These are phyloP conservation scores for Calonectria pseudoreteaudii DNA, from an alignment of 2,329 filamentous ascomycete genomes.

Conservation along the genomic window DNA sequence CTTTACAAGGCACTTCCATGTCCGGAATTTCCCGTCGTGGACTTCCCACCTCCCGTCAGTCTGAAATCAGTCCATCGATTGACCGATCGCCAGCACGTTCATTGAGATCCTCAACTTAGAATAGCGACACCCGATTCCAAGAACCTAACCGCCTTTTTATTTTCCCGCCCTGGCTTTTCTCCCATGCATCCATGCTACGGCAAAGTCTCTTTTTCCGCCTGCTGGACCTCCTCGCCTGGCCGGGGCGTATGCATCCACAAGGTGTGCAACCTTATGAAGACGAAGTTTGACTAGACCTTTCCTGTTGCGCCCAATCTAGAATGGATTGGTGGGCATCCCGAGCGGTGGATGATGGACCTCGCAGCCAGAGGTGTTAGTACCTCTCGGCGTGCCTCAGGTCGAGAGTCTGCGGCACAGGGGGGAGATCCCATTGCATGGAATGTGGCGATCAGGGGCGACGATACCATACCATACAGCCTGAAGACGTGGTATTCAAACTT, in stretches of 20 bases:
- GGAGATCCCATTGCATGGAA: constrained; percentile 26
- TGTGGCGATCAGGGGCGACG: constrained; percentile 18
- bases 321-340: constrained; percentile 2
- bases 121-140: constrained; percentile 35
- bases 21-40: constrained; percentile 34
- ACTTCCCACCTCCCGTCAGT: constrained; percentile 18
- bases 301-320: constrained; percentile 10
- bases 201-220: constrained; percentile 14
- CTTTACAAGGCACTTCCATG: constrained; percentile 29
- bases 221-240: not conserved
- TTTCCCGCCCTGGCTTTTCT: constrained; percentile 18
- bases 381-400: constrained; percentile 1
- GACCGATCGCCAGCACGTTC: constrained; percentile 37
- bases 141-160: constrained; percentile 23
- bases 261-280: constrained; percentile 8
- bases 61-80: constrained; percentile 37
- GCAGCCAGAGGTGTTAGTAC: not conserved
- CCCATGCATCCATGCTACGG: constrained; percentile 25
- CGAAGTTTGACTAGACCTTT: constrained; percentile 1
- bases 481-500: constrained; percentile 10
- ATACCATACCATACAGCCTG: constrained; percentile 7
- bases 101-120: constrained; percentile 36
- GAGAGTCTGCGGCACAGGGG: constrained; percentile 11
- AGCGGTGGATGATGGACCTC: constrained; percentile 8
- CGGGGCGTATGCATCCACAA: constrained; percentile 17